Conservation (phyloP, 2,329 filamentous ascomycete genomes). For the Teratosphaeria zuluensis region DNA sequence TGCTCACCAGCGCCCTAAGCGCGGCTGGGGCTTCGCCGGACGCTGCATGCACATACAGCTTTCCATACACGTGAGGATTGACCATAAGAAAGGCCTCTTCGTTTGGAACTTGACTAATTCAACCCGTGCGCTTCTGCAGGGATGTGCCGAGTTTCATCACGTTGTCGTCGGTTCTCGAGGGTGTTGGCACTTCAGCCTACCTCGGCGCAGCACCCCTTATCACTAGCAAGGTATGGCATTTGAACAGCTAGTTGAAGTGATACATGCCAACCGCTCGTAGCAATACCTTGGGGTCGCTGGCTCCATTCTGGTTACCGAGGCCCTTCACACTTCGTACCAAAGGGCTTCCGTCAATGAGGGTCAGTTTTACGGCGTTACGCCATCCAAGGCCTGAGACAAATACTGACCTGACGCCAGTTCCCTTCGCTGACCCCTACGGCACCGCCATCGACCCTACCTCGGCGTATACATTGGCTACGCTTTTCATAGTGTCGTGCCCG, state of each 20-base stretch:
- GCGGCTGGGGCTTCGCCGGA: slow-evolving; percentile 44
- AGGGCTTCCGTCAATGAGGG: slow-evolving; percentile 40
- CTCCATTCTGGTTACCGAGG: slow-evolving; percentile 53
- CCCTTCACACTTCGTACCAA: slow-evolving; percentile 51
- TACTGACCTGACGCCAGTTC: background rate
- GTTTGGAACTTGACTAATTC: too few relatives aligned
- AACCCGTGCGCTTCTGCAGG: too few relatives aligned
- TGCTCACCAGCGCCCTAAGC: slow-evolving; percentile 38
- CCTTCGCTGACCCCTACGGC: slow-evolving; percentile 42
- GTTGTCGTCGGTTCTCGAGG: slow-evolving; percentile 45
- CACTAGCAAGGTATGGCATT: slow-evolving; percentile 33
- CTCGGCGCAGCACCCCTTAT: slow-evolving; percentile 52
- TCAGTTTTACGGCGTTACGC: slow-evolving; percentile 29
- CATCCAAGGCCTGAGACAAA: slow-evolving; percentile 27
- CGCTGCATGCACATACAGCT: slow-evolving; percentile 47
- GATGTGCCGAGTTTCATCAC: slow-evolving; percentile 38
- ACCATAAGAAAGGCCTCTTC: too few relatives aligned
- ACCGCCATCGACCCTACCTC: slow-evolving; percentile 46
- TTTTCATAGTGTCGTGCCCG: slow-evolving; percentile 52
- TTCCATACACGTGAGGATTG: slow-evolving; percentile 20
- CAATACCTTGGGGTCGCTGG: slow-evolving; percentile 52
- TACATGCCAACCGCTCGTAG: background rate
- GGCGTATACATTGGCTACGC: slow-evolving; percentile 55
- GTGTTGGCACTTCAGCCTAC: slow-evolving; percentile 50
- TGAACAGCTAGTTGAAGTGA: background rate